These are phyloP conservation scores for Candida patagonica DNA, from an alignment of 805 yeast species.

Conservation along the genomic window DNA sequence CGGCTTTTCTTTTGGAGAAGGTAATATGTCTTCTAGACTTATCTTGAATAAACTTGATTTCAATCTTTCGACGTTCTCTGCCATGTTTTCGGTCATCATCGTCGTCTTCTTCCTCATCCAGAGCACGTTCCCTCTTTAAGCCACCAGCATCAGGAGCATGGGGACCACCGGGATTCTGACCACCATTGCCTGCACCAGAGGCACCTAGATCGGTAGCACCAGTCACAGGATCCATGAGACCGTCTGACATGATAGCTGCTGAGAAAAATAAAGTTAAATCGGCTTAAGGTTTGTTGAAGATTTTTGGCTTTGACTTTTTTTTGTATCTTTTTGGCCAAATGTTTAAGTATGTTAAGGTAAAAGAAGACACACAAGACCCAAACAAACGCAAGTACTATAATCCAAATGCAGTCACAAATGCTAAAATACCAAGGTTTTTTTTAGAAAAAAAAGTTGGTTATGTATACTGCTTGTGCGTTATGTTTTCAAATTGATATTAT, in stretches of 20 bases:
- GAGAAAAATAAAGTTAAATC: too few species aligned
- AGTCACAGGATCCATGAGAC: slow-evolving; percentile 5
- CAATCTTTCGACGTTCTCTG: slow-evolving; percentile 79
- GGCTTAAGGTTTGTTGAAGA: too few species aligned
- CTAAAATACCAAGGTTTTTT: too few species aligned
- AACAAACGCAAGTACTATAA: too few species aligned
- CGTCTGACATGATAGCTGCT: slow-evolving; percentile 6
- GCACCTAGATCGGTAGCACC: slow-evolving; percentile 4
- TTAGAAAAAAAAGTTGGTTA: too few species aligned
- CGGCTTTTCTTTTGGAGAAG: slow-evolving; percentile 95
- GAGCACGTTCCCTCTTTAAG: slow-evolving; percentile 15
- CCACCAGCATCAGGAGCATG: not conserved
- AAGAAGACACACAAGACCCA: too few species aligned
- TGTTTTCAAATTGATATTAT: too few species aligned
- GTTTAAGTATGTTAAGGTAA: too few species aligned
- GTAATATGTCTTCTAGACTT: slow-evolving; percentile 97
- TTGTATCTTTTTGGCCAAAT: too few species aligned
- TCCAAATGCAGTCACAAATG: too few species aligned
- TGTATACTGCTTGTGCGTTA: too few species aligned
- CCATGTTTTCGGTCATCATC: slow-evolving; percentile 35
- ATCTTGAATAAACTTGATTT: slow-evolving; percentile 94
- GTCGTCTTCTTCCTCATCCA: slow-evolving; percentile 37
- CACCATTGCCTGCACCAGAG: slow-evolving; percentile 2
- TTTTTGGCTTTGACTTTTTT: too few species aligned
- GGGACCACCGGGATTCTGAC: not conserved